phyloP scores from a whole-genome alignment of 2,329 filamentous ascomycete genomes.

The Diaporthe nobilis region DNA sequence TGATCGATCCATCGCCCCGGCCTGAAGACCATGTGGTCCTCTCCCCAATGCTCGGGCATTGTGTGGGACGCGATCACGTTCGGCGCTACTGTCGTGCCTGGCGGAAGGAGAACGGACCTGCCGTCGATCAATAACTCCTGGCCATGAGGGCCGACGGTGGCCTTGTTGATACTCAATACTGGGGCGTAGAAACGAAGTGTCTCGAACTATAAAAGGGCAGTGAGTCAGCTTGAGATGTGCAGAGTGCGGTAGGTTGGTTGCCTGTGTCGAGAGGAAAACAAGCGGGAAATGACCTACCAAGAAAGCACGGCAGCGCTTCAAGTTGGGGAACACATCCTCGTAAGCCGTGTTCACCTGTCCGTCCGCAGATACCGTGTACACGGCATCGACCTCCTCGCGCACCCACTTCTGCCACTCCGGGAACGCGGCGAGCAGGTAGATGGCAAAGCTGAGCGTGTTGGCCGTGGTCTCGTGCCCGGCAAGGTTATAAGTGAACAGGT shows the following conservation, averaged over 20 bases:
- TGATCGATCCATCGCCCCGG: constrained; percentile 51
- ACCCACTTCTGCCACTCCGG: constrained; percentile 23
- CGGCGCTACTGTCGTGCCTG: background rate
- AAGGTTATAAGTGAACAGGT: constrained; percentile 20
- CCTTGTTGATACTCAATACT: constrained; percentile 16
- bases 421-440: constrained; percentile 15
- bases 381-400: constrained; percentile 11
- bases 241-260: rapidly evolving
- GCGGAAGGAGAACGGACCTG: constrained; percentile 6
- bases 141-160: constrained; percentile 10
- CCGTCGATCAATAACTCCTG: constrained; percentile 17
- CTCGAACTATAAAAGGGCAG: background rate
- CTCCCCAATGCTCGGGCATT: constrained; percentile 9
- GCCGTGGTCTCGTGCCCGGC: constrained; percentile 23
- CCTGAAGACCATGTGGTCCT: constrained; percentile 5
- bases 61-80: constrained; percentile 17
- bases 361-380: background rate
- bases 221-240: background rate
- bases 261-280: background rate
- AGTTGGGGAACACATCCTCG: constrained; percentile 9
- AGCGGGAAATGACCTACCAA: background rate
- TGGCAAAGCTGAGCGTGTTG: background rate
- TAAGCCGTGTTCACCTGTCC: background rate
- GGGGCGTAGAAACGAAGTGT: constrained; percentile 20
- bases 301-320: constrained; percentile 12